A percentile compares a stretch with the other conserved stretches of the same genome.
These are phyloP conservation scores for Colletotrichum tofieldiae DNA, from an alignment of 2,329 filamentous ascomycete species.

Conservation along the genomic window DNA sequence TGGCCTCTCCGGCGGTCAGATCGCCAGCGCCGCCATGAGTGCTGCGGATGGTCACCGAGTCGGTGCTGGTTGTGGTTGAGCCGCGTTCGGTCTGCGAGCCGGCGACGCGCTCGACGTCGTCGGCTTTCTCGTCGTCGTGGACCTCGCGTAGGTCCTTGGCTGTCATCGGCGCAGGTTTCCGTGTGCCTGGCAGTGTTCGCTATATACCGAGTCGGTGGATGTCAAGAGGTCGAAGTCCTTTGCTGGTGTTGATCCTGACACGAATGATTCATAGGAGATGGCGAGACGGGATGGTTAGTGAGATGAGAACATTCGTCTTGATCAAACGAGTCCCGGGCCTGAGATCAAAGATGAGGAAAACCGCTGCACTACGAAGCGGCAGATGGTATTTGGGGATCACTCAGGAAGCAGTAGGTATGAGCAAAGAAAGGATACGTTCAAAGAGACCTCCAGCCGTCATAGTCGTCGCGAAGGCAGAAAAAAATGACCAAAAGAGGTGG, in stretches of 20 bases:
- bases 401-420: neutral
- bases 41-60: conserved; percentile 33
- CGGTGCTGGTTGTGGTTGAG: conserved; percentile 21
- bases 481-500: neutral
- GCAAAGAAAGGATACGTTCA: neutral
- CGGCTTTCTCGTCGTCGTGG: conserved; percentile 40
- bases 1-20: neutral
- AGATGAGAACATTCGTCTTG: neutral
- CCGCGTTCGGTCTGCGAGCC: conserved; percentile 24
- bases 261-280: neutral
- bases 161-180: conserved; percentile 17
- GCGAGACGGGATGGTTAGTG: neutral
- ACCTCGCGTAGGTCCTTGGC: conserved; percentile 8
- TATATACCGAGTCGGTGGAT: neutral
- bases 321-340: neutral
- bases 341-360: neutral
- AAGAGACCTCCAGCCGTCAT: neutral
- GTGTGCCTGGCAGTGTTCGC: neutral
- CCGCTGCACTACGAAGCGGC: too few species aligned
- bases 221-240: neutral
- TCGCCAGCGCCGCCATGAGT: neutral
- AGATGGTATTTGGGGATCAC: neutral
- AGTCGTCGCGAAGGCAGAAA: neutral
- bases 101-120: conserved; percentile 33
- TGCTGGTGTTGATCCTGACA: neutral